These are phyloP conservation scores for Fusarium decemcellulare DNA, from an alignment of 2,329 filamentous ascomycete species.

Conservation along the genomic window DNA sequence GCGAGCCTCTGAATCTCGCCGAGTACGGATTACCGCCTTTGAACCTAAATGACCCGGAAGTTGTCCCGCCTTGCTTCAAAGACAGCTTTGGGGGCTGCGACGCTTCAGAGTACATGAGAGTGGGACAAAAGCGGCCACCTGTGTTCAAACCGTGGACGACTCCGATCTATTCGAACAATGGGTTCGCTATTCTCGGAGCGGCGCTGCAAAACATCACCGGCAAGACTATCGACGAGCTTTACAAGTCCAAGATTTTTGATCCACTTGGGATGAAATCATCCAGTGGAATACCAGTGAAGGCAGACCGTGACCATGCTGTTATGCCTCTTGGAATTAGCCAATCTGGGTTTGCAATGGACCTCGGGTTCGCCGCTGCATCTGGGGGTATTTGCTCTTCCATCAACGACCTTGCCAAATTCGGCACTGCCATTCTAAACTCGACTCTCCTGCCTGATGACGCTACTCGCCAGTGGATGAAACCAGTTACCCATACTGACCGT, in stretches of 20 bases:
- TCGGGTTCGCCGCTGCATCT: not conserved
- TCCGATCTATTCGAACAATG: slow-evolving; percentile 10
- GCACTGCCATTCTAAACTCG: slow-evolving; percentile 13
- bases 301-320: not conserved
- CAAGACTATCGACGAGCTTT: not conserved
- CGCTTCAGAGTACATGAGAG: not conserved
- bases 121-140: not conserved
- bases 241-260: slow-evolving; percentile 1
- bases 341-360: not conserved
- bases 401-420: slow-evolving; percentile 18
- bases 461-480: slow-evolving; percentile 58
- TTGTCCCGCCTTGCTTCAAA: not conserved
- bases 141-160: slow-evolving; percentile 6
- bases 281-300: not conserved
- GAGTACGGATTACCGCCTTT: not conserved
- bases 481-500: slow-evolving; percentile 54
- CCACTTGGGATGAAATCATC: slow-evolving; percentile 2
- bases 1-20: not conserved
- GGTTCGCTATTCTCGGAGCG: slow-evolving; percentile 1
- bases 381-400: slow-evolving; percentile 12
- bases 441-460: slow-evolving; percentile 51
- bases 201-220: slow-evolving; percentile 5
- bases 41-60: not conserved
- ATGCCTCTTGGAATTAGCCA: not conserved
- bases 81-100: not conserved